Evolutionary conservation across 2,329 filamentous ascomycete species (phyloP).

Genomic region (Chaetoscypha palmicola): DNA sequence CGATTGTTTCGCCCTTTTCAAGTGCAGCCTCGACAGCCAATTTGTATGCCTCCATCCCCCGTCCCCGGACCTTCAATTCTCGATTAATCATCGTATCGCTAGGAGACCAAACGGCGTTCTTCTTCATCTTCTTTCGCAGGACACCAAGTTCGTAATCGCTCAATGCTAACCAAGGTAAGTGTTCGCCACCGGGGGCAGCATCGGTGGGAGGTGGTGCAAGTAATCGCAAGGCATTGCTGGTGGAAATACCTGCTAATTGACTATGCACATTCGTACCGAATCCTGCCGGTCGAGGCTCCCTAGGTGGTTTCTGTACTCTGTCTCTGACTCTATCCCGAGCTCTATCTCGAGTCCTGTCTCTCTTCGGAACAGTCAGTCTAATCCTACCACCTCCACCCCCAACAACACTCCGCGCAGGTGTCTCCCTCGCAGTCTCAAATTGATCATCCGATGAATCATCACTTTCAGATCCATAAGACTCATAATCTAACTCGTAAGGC

Average conservation of each 20-base stretch:
- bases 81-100: constrained; percentile 81
- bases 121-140: constrained; percentile 82
- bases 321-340: background rate
- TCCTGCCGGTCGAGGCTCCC: constrained; percentile 28
- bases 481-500: constrained; percentile 58
- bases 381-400: constrained; percentile 18
- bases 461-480: constrained; percentile 39
- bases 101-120: constrained; percentile 79
- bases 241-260: constrained; percentile 32
- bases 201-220: constrained; percentile 54
- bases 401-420: constrained; percentile 18
- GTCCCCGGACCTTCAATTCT: constrained; percentile 64
- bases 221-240: constrained; percentile 31
- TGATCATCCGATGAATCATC: constrained; percentile 32
- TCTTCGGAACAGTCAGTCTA: constrained; percentile 27
- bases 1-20: constrained; percentile 56
- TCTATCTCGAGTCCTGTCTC: constrained; percentile 12
- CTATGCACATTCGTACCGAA: constrained; percentile 32
- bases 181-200: constrained; percentile 49
- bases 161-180: constrained; percentile 60
- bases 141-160: constrained; percentile 59
- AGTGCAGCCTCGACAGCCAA: constrained; percentile 59
- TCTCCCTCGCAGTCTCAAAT: constrained; percentile 20
- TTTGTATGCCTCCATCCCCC: constrained; percentile 56
- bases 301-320: constrained; percentile 23